These are phyloP conservation scores for Xeromyces bisporus DNA, from an alignment of 495 filamentous ascomycete species.

Conservation along the genomic window DNA sequence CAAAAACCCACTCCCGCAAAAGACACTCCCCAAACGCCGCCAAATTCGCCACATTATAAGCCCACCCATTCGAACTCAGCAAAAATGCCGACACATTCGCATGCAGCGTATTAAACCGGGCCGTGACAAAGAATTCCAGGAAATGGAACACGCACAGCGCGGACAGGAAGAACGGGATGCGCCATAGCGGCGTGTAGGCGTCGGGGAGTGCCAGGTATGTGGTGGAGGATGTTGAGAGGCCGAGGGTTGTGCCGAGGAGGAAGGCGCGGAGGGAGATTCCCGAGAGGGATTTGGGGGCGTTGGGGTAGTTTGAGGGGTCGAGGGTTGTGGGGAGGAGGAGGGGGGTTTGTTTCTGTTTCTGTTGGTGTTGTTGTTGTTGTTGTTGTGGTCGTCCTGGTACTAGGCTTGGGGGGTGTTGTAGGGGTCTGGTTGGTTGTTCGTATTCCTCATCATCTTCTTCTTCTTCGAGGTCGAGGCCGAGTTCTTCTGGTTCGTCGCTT, in stretches of 20 bases:
- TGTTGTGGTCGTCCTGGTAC: too few relatives aligned
- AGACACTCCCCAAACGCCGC: constrained; percentile 56
- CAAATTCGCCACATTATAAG: constrained; percentile 69
- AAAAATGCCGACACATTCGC: constrained; percentile 64
- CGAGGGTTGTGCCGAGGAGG: constrained; percentile 34
- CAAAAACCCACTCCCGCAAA: constrained; percentile 18
- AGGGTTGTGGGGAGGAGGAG: too few relatives aligned
- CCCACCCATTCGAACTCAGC: constrained; percentile 66
- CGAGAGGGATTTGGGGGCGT: constrained; percentile 50
- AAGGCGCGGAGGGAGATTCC: constrained; percentile 68
- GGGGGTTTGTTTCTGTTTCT: too few relatives aligned
- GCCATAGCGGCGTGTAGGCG: constrained; percentile 46
- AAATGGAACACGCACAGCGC: constrained; percentile 78
- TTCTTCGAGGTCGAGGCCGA: too few relatives aligned
- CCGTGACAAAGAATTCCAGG: constrained; percentile 86
- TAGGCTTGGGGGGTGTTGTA: too few relatives aligned
- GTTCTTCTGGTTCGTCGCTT: too few relatives aligned
- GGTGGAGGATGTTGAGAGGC: constrained; percentile 26
- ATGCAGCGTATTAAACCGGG: constrained; percentile 58
- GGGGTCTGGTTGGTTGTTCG: too few relatives aligned
- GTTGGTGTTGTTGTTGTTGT: too few relatives aligned
- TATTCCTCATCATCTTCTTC: too few relatives aligned
- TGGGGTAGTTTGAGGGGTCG: constrained; percentile 29
- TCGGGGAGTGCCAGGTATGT: constrained; percentile 20
- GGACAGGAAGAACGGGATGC: constrained; percentile 62